Evolutionary conservation across 2,329 filamentous ascomycete genomes (phyloP), one percentile per base, ranked within the genome.

Genomic region (Claviceps digitariae): DNA sequence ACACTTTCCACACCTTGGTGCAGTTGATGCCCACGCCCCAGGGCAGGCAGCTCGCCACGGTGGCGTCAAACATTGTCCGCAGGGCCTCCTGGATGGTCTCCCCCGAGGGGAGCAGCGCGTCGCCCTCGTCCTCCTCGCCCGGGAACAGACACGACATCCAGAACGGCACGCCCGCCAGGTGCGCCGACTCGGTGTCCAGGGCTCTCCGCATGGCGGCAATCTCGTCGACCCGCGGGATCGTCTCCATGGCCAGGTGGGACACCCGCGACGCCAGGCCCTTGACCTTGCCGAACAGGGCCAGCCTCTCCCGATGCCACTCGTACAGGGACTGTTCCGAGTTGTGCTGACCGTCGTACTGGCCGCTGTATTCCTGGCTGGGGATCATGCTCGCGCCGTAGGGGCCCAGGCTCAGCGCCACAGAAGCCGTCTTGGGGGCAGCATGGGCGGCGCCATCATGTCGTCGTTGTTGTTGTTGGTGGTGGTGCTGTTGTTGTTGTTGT

Each of bases 11-110:
- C 36, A 86, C 74, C 63, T 83, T 85, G 40, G 76, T 86, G 64
- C 83, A 86, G 65, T 86, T 86, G 61, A 86, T 75, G 1, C 83
- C 83, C 25, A 87, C 72, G 0, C 77, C 82, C 76, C 77, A 82
- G 0, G 82, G 82, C 3, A 65, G 56, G 4, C 57, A 59, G 1
- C 49, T 15, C 0, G 61, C 60, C 5, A 63, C 23, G 1, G 53
- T 50, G 0, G 57, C 60, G 38, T 65, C 63, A 2, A 76, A 61
- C 70, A 74, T 72, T 6, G 66, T 64, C 13, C 60, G 56, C 17
- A 71, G 61, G 6, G 66, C 64, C 5, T 62, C 57, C 23, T 66
- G 63, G 2, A 67, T 67, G 2, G 62, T 64, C 56, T 68, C 76
- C 2, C 80, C 80, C 59, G 84, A 81, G 0, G 82, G 81, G 25